Percentiles rank a stretch among this genome's conserved stretches.
Conservation (phyloP, 1,284 basidiomycete species). For the Leccinum insigne region DNA sequence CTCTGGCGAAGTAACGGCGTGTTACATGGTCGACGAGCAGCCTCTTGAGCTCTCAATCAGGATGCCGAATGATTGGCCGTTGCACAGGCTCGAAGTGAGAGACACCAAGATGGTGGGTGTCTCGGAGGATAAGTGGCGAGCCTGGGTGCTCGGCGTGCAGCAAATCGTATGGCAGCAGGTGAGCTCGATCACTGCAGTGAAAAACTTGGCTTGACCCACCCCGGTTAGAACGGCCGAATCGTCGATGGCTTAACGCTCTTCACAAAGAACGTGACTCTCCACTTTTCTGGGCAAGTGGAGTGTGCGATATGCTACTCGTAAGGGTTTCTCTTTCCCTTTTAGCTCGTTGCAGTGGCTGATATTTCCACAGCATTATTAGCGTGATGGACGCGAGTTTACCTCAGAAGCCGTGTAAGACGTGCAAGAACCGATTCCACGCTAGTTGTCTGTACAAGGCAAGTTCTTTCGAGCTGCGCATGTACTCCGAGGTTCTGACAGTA, state of each 20-base stretch:
- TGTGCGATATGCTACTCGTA: conserved; percentile 96
- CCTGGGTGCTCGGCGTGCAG: conserved; percentile 93
- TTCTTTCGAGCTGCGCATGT: conserved; percentile 3
- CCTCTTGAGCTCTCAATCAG: conserved; percentile 89
- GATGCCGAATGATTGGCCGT: conserved; percentile 90
- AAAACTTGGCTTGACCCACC: conserved; percentile 9
- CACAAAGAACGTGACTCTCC: conserved; percentile 90
- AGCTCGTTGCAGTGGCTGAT: background rate
- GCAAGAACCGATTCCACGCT: conserved; percentile 95
- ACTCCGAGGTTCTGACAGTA: background rate
- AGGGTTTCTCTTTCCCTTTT: conserved; percentile 31
- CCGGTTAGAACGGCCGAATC: conserved; percentile 81
- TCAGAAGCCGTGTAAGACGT: conserved; percentile 91
- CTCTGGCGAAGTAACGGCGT: conserved; percentile 76
- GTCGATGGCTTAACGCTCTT: conserved; percentile 92
- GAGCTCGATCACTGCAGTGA: conserved; percentile 30
- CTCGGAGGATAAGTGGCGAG: conserved; percentile 88
- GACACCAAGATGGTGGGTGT: conserved; percentile 89
- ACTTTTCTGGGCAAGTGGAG: conserved; percentile 93
- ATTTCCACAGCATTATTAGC: conserved; percentile 77
- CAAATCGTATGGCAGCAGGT: conserved; percentile 91
- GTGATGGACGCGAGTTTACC: conserved; percentile 90
- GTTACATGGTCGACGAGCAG: conserved; percentile 93
- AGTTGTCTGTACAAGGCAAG: conserved; percentile 87
- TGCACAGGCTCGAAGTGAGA: conserved; percentile 86